A percentile compares a stretch with the other conserved stretches of the same genome.
These are phyloP conservation scores for Colletotrichum paranaense DNA, from an alignment of 2,329 filamentous ascomycete genomes.

Conservation along the genomic window DNA sequence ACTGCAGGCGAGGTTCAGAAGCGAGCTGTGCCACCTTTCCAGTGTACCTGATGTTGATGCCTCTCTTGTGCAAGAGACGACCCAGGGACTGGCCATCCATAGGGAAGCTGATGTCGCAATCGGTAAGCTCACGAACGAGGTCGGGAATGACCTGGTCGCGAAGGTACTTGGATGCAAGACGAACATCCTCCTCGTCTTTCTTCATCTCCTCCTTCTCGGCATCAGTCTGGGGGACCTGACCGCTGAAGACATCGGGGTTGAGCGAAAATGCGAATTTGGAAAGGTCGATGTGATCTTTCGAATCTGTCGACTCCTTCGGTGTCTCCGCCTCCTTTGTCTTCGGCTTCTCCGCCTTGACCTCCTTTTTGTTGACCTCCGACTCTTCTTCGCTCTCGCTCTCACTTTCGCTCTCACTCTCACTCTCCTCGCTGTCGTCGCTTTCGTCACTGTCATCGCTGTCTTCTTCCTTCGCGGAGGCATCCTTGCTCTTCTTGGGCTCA, in stretches of 20 bases:
- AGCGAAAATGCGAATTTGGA: slow-evolving; percentile 88
- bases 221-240: slow-evolving; percentile 88
- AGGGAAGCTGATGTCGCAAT: slow-evolving; percentile 95
- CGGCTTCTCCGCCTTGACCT: slow-evolving; percentile 38
- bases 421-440: slow-evolving; percentile 39
- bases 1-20: slow-evolving; percentile 77
- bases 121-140: slow-evolving; percentile 85
- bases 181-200: slow-evolving; percentile 89
- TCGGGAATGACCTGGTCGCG: slow-evolving; percentile 83
- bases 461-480: slow-evolving; percentile 34
- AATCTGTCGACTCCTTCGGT: slow-evolving; percentile 16
- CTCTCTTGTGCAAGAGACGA: slow-evolving; percentile 91
- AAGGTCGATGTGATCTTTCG: slow-evolving; percentile 81
- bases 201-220: slow-evolving; percentile 87
- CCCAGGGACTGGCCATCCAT: slow-evolving; percentile 97
- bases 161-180: slow-evolving; percentile 83
- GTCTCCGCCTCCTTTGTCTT: slow-evolving; percentile 48
- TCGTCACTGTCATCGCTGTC: slow-evolving; percentile 43
- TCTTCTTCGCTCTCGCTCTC: slow-evolving; percentile 51
- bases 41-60: slow-evolving; percentile 97
- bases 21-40: slow-evolving; percentile 82
- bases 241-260: slow-evolving; percentile 96
- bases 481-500: slow-evolving; percentile 43
- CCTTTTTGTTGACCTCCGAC: slow-evolving; percentile 46
- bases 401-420: slow-evolving; percentile 45